Evolutionary conservation across 805 yeast genomes (phyloP).

Genomic region (Wickerhamomyces strasburgensis): DNA sequence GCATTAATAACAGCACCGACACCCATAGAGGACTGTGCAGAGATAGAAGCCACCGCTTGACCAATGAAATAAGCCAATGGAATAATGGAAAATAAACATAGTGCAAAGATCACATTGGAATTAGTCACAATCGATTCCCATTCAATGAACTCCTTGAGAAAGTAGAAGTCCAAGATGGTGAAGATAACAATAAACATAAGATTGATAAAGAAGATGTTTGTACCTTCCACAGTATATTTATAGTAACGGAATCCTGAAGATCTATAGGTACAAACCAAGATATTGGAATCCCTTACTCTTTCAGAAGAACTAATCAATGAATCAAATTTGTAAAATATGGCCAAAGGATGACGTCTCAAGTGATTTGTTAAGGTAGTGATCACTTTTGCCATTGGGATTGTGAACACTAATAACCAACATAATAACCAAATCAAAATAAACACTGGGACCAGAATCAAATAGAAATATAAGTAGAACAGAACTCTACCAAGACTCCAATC

Average conservation of each 20-base stretch:
- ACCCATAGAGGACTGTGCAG: constrained; percentile 98
- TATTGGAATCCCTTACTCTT: constrained; percentile 37
- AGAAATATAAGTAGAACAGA: constrained; percentile 66
- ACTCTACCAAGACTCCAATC: constrained; percentile 84
- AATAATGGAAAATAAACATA: constrained; percentile 78
- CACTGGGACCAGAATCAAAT: constrained; percentile 65
- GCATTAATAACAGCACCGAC: constrained; percentile 98
- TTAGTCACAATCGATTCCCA: constrained; percentile 37
- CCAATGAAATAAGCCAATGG: constrained; percentile 97
- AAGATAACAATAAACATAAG: constrained; percentile 73
- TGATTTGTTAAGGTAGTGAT: constrained; percentile 65
- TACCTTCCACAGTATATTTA: constrained; percentile 94
- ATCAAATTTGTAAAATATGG: constrained; percentile 68
- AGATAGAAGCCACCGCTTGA: constrained; percentile 98
- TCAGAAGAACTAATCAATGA: constrained; percentile 22
- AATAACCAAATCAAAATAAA: constrained; percentile 46
- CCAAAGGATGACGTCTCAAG: constrained; percentile 85
- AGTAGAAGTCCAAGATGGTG: constrained; percentile 73
- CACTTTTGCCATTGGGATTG: constrained; percentile 91
- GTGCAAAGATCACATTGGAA: constrained; percentile 60
- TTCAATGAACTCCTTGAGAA: constrained; percentile 46
- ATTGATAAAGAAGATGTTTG: constrained; percentile 88
- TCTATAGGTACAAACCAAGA: constrained; percentile 85
- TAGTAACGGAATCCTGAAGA: constrained; percentile 91
- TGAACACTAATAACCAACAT: constrained; percentile 81